Evolutionary conservation across 2,329 filamentous ascomycete species (phyloP), one percentile per base, ranked within the genome.

Genomic region (Phialophora tarda): DNA sequence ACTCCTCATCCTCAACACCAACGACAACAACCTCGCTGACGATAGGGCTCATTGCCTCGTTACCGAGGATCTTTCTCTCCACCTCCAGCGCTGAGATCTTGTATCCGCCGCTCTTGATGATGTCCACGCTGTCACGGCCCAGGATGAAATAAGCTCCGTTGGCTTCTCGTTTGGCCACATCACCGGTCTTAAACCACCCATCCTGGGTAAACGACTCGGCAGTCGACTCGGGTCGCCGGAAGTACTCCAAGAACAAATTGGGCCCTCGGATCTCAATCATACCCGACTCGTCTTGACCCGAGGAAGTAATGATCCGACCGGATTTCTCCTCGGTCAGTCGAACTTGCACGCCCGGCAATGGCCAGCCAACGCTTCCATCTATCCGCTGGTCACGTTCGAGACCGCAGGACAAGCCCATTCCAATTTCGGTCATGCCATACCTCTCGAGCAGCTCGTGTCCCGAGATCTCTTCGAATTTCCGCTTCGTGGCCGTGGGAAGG

Each of bases 141-240:
- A 91, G 90, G 77, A 99, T 97, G 79, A 97, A 97, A 81, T 94
- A 98, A 76, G 96, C 91, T 48, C 94, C 94, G 67, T 89, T 84
- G 50, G 82, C 77, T 78, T 94, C 89, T 74, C 93, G 93, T 77
- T 97, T 78, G 0, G 95, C 94, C 2, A 99, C 89, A 77, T 99
- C 95, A 48, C 95, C 95, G 0, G 95, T 99, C 80, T 92, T 96
- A 85, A 99, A 99, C 93, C 94, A 98, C 53, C 93, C 93, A 74
- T 97, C 75, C 17, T 51, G 50, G 11, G 71, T 71, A 28, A 70
- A 69, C 11, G 69, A 60, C 51, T 70, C 69, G 28, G 56, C 62
- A n/a, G 71, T 61, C 65, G 71, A 58, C 75, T 75, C 61, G 73
- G 77, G 23, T 21, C 62, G 63, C 1, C 63, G 55, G 41, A 65